phyloP scores from a whole-genome alignment of 768 basidiomycete species.

The Lactarius akahatsu region DNA sequence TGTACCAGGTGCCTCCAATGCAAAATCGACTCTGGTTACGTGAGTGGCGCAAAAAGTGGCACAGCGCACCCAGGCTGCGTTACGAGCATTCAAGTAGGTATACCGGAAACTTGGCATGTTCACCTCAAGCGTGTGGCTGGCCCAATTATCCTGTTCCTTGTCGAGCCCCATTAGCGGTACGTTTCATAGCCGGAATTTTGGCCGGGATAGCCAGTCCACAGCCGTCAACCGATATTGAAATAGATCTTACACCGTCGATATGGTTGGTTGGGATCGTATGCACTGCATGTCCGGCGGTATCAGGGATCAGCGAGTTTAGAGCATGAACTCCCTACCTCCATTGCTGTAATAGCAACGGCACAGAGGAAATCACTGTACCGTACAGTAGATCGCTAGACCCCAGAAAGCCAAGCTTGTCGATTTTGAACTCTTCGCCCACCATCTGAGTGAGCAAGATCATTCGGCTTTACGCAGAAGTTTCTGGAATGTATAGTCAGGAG shows the following conservation, averaged over 20 bases:
- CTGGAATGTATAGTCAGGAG: no score
- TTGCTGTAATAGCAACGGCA: not conserved
- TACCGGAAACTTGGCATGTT: not conserved
- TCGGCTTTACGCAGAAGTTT: no score
- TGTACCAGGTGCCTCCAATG: not conserved
- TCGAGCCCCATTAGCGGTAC: slow-evolving; percentile 73
- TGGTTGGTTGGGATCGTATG: no score
- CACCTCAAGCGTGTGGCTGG: no score
- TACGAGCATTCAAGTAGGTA: not conserved
- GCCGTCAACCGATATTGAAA: no score
- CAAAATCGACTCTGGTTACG: not conserved
- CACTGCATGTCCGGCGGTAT: no score
- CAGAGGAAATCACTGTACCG: not conserved
- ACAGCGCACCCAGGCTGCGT: no score
- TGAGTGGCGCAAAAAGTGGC: not conserved
- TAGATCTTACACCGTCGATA: no score
- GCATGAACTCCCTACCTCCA: not conserved
- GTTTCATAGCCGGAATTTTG: no score
- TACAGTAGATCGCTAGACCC: not conserved
- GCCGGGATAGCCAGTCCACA: no score
- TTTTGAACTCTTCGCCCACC: not conserved
- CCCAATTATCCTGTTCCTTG: slow-evolving; percentile 92
- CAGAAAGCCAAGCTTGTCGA: not conserved
- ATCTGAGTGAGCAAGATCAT: no score
- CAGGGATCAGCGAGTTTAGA: not conserved